Percentiles rank a stretch among this genome's conserved stretches.
Conservation (phyloP, 2,329 filamentous ascomycete species). For the Botrytis porri region DNA sequence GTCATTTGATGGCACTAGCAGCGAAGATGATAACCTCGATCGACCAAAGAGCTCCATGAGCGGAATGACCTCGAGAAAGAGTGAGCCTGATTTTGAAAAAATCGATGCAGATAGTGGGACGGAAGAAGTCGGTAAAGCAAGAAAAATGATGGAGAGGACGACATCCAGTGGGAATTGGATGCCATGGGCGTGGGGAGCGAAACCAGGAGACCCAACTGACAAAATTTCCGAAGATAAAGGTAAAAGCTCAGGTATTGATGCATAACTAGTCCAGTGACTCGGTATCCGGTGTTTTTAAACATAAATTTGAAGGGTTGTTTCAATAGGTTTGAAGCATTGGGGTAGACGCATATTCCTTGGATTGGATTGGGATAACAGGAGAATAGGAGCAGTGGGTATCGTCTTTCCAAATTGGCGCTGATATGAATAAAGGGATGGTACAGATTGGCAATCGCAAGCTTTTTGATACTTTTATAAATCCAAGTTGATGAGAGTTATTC, state of each 20-base stretch:
- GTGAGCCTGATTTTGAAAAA: slow-evolving; percentile 86
- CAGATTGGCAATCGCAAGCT: not conserved
- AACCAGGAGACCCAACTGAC: slow-evolving; percentile 7
- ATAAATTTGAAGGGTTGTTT: slow-evolving; percentile 7
- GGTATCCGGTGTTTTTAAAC: not conserved
- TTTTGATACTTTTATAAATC: not conserved
- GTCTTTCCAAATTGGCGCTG: not conserved
- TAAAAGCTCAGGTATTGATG: slow-evolving; percentile 28
- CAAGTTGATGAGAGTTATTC: not conserved
- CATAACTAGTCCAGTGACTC: slow-evolving; percentile 10
- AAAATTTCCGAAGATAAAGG: slow-evolving; percentile 25
- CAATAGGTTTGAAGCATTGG: not conserved
- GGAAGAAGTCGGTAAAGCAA: slow-evolving; percentile 47
- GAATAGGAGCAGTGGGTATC: not conserved
- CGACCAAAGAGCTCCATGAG: slow-evolving; percentile 40
- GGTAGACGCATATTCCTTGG: slow-evolving; percentile 6
- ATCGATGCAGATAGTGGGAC: slow-evolving; percentile 71
- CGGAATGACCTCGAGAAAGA: slow-evolving; percentile 74
- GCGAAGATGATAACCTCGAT: slow-evolving; percentile 34
- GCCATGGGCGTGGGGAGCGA: slow-evolving; percentile 47
- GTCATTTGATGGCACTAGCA: slow-evolving; percentile 35
- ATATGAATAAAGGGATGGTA: not conserved
- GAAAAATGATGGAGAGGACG: slow-evolving; percentile 35
- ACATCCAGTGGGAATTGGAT: slow-evolving; percentile 45
- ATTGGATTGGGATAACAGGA: not conserved